phyloP scores from a whole-genome alignment of 768 basidiomycete genomes.

The Trametes elegans region DNA sequence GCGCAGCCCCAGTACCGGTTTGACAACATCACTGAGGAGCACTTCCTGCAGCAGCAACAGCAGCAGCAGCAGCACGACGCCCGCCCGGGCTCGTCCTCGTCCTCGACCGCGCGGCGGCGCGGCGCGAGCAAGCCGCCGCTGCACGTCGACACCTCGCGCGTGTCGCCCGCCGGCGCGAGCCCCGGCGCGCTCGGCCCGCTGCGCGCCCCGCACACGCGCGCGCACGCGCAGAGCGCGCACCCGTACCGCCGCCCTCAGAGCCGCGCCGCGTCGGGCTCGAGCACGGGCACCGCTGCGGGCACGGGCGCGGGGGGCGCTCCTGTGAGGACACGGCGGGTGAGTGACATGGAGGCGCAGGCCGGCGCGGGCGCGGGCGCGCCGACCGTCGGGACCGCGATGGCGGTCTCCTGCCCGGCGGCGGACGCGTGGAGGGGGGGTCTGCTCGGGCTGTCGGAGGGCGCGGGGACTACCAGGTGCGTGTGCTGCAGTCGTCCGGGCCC shows the following conservation, averaged over 20 bases:
- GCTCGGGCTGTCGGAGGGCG: conserved; percentile 1
- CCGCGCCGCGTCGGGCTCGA: conserved; percentile 14
- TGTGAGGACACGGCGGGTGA: conserved; percentile 22
- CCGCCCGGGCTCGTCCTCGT: conserved; percentile 8
- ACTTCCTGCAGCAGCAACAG: conserved; percentile 17
- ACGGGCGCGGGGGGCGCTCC: not conserved
- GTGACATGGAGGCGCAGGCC: conserved; percentile 19
- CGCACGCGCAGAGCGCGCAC: conserved; percentile 18
- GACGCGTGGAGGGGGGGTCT: conserved; percentile 16
- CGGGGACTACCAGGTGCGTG: conserved; percentile 13
- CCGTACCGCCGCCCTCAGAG: conserved; percentile 22
- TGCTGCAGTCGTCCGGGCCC: not conserved
- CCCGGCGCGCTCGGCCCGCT: conserved; percentile 18
- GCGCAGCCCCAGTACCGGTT: conserved; percentile 19
- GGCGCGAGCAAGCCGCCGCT: conserved; percentile 19
- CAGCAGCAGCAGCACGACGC: conserved; percentile 5
- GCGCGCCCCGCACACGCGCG: conserved; percentile 10
- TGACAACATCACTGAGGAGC: conserved; percentile 22
- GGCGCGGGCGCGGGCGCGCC: conserved; percentile 5
- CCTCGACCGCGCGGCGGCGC: conserved; percentile 13
- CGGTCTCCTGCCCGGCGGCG: conserved; percentile 20
- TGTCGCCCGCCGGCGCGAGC: conserved; percentile 10
- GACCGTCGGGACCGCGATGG: conserved; percentile 17
- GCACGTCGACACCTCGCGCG: conserved; percentile 18
- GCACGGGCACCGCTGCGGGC: not conserved